phyloP scores from a whole-genome alignment of 345 rosid species.

The Eucalyptus pauciflora region DNA sequence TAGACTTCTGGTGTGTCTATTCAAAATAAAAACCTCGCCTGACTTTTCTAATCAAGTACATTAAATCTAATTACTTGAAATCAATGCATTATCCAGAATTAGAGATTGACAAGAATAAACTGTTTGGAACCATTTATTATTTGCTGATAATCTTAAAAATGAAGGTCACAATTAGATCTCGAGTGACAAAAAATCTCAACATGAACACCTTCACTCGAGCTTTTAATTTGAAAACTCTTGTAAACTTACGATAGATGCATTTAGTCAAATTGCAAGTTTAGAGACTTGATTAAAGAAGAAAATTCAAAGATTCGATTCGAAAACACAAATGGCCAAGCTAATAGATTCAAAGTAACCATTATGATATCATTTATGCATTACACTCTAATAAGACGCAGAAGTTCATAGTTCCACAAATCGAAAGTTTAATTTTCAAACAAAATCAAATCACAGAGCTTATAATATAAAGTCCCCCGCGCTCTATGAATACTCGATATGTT shows the following conservation, averaged over 20 bases:
- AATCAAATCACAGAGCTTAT: not conserved
- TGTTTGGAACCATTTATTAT: not conserved
- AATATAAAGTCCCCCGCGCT: not conserved
- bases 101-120: not conserved
- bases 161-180: not conserved
- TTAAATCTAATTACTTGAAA: not conserved
- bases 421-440: not conserved
- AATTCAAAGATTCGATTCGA: not conserved
- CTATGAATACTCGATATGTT: not conserved
- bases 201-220: not conserved
- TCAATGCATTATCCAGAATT: not conserved
- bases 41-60: not conserved
- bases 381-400: not conserved
- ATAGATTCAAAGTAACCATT: not conserved
- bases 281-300: not conserved
- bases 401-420: not conserved
- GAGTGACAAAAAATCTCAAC: not conserved
- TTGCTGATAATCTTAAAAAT: not conserved
- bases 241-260: not conserved
- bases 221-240: not conserved
- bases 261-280: not conserved
- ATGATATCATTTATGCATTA: not conserved
- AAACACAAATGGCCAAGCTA: not conserved
- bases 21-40: not conserved
- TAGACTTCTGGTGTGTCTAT: not conserved